A percentile compares a stretch with the other conserved stretches of the same genome.
phyloP scores from a whole-genome alignment of 169 alveolate genomes.

The Eimeria acervulina region DNA sequence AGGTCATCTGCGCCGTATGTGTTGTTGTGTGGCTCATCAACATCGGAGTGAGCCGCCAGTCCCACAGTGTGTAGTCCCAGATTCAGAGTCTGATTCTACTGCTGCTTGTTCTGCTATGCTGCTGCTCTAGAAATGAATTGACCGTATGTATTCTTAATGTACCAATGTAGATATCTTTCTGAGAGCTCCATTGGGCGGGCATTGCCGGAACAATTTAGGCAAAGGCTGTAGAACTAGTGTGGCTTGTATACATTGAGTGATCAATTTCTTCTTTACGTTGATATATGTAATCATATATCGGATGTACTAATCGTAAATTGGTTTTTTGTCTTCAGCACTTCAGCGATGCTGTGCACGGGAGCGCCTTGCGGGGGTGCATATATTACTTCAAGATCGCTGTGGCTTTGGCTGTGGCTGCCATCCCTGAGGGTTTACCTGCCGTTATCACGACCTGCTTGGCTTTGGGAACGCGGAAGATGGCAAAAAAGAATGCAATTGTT shows the following conservation, averaged over 20 bases:
- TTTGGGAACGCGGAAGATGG: constrained; percentile 98
- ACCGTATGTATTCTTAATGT: neutral
- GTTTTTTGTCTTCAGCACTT: constrained; percentile 90
- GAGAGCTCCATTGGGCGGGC: neutral
- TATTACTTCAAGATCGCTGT: constrained; percentile 98
- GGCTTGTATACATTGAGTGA: too few relatives aligned
- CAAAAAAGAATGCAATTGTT: constrained; percentile 95
- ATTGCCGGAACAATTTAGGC: too few relatives aligned
- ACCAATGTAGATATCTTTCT: neutral
- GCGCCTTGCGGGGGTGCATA: constrained; percentile 96
- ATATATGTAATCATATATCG: too few relatives aligned
- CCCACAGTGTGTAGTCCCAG: neutral
- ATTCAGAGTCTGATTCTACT: neutral
- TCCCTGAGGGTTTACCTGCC: constrained; percentile 99
- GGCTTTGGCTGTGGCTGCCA: constrained; percentile 99
- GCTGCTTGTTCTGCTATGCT: neutral
- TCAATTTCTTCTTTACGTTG: too few relatives aligned
- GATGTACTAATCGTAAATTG: too few relatives aligned
- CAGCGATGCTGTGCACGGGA: constrained; percentile 98
- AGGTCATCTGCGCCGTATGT: constrained; percentile 95
- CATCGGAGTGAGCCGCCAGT: constrained; percentile 85
- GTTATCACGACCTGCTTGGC: constrained; percentile 99
- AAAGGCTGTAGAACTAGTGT: too few relatives aligned
- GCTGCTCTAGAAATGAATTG: neutral
- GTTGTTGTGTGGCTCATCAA: constrained; percentile 98